phyloP scores from a whole-genome alignment of 371 early-diverging fungal genomes.

The Mucor saturninus region DNA sequence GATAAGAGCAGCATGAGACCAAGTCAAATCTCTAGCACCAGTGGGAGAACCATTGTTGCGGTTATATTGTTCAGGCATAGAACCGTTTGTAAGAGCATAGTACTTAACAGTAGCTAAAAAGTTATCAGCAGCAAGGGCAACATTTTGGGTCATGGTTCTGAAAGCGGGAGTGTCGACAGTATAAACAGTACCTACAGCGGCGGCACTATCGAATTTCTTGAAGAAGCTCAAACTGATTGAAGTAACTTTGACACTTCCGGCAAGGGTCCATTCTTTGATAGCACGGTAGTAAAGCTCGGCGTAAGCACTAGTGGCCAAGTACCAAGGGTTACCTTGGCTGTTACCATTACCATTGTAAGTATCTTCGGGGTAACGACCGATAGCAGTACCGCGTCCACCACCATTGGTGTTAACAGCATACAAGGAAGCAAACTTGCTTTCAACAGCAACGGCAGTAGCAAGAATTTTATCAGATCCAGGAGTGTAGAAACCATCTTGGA shows the following conservation, averaged over 20 bases:
- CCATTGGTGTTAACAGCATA: conserved; percentile 55
- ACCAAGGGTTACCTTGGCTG: conserved; percentile 70
- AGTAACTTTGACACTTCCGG: conserved; percentile 38
- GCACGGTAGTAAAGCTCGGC: conserved; percentile 70
- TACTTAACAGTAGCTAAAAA: conserved; percentile 51
- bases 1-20: conserved; percentile 67
- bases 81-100: conserved; percentile 53
- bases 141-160: conserved; percentile 27
- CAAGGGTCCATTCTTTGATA: conserved; percentile 28
- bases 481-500: conserved; percentile 40
- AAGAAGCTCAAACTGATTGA: conserved; percentile 38
- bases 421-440: conserved; percentile 37
- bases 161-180: conserved; percentile 27
- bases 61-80: conserved; percentile 64
- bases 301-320: conserved; percentile 57
- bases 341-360: conserved; percentile 62
- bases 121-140: conserved; percentile 54
- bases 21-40: conserved; percentile 73
- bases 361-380: conserved; percentile 74
- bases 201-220: conserved; percentile 33
- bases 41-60: conserved; percentile 47
- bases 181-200: conserved; percentile 31
- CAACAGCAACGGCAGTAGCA: conserved; percentile 49
- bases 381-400: conserved; percentile 37
- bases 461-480: conserved; percentile 37